Percentiles rank a stretch among this genome's conserved stretches.
These are phyloP conservation scores for Globisporangium canariense DNA, from an alignment of 352 stramenopile genomes.

Conservation along the genomic window DNA sequence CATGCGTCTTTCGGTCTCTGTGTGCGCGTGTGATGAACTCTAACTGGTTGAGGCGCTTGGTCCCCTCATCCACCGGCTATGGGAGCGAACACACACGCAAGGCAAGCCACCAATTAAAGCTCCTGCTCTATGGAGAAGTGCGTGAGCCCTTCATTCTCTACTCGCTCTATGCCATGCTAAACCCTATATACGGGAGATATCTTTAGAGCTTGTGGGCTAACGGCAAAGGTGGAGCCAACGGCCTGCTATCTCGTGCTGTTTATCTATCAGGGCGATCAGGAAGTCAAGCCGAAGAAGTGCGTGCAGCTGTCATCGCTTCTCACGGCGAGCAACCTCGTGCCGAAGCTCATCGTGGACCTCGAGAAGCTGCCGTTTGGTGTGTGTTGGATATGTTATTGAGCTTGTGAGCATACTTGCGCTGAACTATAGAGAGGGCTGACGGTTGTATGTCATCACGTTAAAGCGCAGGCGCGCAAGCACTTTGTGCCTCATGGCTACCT, in stretches of 20 bases:
- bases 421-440: too few relatives aligned
- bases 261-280: slow-evolving; percentile 53
- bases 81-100: too few relatives aligned
- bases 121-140: slow-evolving; percentile 77
- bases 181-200: too few relatives aligned
- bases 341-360: slow-evolving; percentile 62
- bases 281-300: slow-evolving; percentile 77
- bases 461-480: slow-evolving; percentile 58
- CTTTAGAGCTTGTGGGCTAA: background rate
- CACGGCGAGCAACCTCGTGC: slow-evolving; percentile 65
- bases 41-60: too few relatives aligned
- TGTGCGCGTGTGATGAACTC: background rate
- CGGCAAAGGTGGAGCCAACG: background rate
- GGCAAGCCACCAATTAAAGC: slow-evolving; percentile 35
- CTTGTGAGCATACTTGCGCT: too few relatives aligned
- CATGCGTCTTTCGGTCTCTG: background rate
- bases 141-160: slow-evolving; percentile 11
- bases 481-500: slow-evolving; percentile 82
- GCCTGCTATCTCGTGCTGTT: too few relatives aligned
- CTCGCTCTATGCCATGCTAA: too few relatives aligned
- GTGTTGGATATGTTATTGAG: background rate
- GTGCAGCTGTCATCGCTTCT: slow-evolving; percentile 73
- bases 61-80: too few relatives aligned
- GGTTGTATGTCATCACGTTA: background rate
- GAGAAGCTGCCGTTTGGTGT: slow-evolving; percentile 81